Percentiles rank a stretch among this genome's conserved stretches.
These are phyloP conservation scores for Phlyctochytrium bullatum DNA, from an alignment of 192 early-diverging fungal genomes.

Conservation along the genomic window DNA sequence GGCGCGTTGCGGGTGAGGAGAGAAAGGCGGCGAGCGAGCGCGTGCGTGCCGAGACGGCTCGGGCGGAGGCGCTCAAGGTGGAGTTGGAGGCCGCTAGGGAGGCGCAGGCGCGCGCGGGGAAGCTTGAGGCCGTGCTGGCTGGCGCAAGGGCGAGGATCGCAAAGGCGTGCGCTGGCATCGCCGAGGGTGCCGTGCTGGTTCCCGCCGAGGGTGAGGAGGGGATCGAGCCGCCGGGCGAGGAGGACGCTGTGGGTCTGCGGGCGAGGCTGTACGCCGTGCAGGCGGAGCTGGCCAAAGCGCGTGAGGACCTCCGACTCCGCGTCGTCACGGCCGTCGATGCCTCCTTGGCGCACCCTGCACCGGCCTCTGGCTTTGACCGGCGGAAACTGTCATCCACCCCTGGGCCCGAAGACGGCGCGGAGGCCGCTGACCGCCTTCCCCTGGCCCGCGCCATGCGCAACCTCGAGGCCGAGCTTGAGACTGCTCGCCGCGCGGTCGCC, in stretches of 20 bases:
- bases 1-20: background rate
- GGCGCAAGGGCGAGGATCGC: background rate
- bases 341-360: background rate
- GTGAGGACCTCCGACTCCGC: slow-evolving; percentile 11
- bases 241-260: slow-evolving; percentile 13
- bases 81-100: background rate
- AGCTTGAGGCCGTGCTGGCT: background rate
- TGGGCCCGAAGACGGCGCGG: background rate
- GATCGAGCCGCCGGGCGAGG: background rate
- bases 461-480: slow-evolving; percentile 8
- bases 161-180: background rate
- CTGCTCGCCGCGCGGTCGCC: background rate
- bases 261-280: slow-evolving; percentile 8
- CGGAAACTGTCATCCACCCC: background rate
- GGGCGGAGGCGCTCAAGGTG: background rate
- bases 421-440: background rate
- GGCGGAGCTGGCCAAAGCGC: slow-evolving; percentile 6
- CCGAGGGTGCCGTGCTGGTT: background rate
- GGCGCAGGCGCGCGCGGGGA: background rate
- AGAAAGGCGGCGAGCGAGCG: background rate
- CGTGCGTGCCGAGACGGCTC: background rate
- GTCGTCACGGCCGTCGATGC: background rate
- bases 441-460: background rate
- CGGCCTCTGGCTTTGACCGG: too few species aligned
- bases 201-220: background rate